Evolutionary conservation across 2,329 filamentous ascomycete genomes (phyloP).

Genomic region (Hypoxylon sp.): DNA sequence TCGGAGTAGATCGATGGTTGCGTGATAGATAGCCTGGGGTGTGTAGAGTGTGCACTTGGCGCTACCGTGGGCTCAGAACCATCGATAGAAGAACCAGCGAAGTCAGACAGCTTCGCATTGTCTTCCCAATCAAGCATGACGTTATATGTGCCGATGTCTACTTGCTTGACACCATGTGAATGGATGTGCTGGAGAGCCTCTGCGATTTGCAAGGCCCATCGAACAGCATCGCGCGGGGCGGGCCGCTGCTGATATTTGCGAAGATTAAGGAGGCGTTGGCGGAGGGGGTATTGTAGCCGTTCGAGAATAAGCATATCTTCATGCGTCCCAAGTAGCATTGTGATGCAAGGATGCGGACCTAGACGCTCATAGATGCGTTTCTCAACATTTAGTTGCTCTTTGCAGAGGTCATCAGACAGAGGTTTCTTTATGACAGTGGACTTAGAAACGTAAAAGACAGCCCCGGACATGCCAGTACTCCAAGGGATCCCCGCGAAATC

Average conservation of each 20-base stretch:
- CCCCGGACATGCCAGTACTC: background rate
- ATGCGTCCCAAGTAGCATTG: background rate
- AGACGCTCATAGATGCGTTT: background rate
- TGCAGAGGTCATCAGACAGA: background rate
- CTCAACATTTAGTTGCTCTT: background rate
- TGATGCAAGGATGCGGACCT: background rate
- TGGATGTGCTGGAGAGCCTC: background rate
- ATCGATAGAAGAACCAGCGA: background rate
- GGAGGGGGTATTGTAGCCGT: background rate
- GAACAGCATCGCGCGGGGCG: background rate
- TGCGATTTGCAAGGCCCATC: background rate
- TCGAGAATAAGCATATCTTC: background rate
- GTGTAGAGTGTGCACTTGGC: background rate
- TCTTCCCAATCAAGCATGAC: background rate
- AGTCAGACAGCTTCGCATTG: background rate
- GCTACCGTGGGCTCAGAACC: background rate
- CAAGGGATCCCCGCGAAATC: background rate
- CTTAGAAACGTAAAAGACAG: background rate
- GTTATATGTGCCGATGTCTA: conserved; percentile 2
- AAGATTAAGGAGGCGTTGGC: background rate
- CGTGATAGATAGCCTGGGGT: background rate
- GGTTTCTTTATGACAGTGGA: background rate
- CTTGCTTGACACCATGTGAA: background rate
- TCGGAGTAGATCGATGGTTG: background rate
- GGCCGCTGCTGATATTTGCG: background rate